Percentiles rank a stretch among this genome's conserved stretches.
These are phyloP conservation scores for Lactifluus piperatus DNA, from an alignment of 768 basidiomycete species.

Conservation along the genomic window DNA sequence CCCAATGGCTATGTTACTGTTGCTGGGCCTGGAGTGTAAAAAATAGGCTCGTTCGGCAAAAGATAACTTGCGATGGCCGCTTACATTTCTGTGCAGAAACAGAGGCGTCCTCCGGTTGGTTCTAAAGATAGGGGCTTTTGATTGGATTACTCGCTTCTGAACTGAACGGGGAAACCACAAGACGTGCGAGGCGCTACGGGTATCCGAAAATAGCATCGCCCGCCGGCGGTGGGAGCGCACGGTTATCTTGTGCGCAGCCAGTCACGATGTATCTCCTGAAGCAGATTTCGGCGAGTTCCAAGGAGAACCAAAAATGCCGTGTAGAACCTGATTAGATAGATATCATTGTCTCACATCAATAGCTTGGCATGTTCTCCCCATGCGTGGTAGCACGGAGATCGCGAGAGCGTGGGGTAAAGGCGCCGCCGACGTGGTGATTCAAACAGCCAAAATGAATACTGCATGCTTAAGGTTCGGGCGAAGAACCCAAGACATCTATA, in stretches of 20 bases:
- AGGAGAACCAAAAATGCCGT: background rate
- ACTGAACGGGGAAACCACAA: slow-evolving; percentile 11
- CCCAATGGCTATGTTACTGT: background rate
- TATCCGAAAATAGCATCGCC: slow-evolving; percentile 5
- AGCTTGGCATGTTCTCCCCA: background rate
- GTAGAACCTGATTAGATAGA: background rate
- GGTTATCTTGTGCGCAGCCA: background rate
- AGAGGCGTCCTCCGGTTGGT: background rate
- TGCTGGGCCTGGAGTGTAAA: background rate
- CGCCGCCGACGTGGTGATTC: background rate
- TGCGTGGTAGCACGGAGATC: background rate
- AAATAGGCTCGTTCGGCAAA: background rate
- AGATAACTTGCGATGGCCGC: background rate
- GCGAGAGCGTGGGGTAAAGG: background rate
- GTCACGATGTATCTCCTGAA: background rate
- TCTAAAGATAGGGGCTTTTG: slow-evolving; percentile 18
- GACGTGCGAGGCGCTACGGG: background rate
- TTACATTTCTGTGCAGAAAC: background rate
- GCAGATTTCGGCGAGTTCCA: background rate
- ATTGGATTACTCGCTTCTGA: slow-evolving; percentile 15
- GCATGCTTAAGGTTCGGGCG: slow-evolving; percentile 2
- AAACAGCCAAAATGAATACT: background rate
- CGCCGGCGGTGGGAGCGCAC: background rate
- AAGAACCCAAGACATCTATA: slow-evolving; percentile 9
- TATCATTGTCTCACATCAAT: background rate